Conservation (phyloP, 352 stramenopile genomes). For the Phytophthora idaei region DNA sequence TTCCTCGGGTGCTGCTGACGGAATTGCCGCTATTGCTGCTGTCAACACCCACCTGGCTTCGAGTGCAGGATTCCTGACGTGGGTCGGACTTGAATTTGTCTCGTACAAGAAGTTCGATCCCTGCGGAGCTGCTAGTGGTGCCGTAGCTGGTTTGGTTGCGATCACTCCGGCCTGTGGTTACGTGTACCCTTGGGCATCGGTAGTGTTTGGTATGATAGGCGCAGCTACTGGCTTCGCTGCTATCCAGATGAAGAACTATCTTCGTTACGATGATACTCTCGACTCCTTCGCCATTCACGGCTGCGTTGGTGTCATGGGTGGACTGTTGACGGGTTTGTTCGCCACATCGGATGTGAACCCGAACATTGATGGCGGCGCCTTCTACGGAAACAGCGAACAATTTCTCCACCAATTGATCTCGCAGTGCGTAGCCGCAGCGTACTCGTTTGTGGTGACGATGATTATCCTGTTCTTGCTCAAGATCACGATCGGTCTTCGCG, state of each 20-base stretch:
- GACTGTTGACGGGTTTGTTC: conserved; percentile 75
- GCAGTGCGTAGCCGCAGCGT: conserved; percentile 56
- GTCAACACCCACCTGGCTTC: conserved; percentile 75
- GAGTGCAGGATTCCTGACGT: conserved; percentile 70
- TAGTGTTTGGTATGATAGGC: conserved; percentile 78
- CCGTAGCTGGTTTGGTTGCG: conserved; percentile 63
- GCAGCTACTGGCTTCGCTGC: conserved; percentile 55
- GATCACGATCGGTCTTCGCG: conserved; percentile 69
- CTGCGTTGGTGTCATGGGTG: conserved; percentile 63
- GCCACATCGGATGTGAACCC: conserved; percentile 61
- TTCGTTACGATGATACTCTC: conserved; percentile 84
- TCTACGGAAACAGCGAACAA: conserved; percentile 56
- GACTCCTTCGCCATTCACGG: conserved; percentile 83
- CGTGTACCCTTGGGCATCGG: conserved; percentile 68
- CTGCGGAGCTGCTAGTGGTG: conserved; percentile 64
- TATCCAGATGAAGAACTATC: conserved; percentile 65
- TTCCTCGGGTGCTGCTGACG: conserved; percentile 61
- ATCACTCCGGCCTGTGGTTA: conserved; percentile 80
- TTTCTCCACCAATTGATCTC: conserved; percentile 64
- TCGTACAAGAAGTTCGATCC: conserved; percentile 65
- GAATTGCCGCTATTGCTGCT: conserved; percentile 65
- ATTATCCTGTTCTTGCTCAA: conserved; percentile 78
- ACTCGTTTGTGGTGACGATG: conserved; percentile 71
- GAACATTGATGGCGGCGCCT: conserved; percentile 55
- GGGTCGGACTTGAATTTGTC: conserved; percentile 62